These are phyloP conservation scores for cucumber (Cucumis sativus) DNA, from an alignment of 306 rosid species.

Conservation along the genomic window Cucumber_9930_V3 NC_026661.2:15392001-15392500, in stretches of 20 bases:
- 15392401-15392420: constrained; percentile 61
- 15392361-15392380: constrained; percentile 79
- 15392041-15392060: no score
- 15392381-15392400: constrained; percentile 55
- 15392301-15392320: background rate
- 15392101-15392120: no score
- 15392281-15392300: background rate
- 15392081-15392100: no score
- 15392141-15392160: background rate
- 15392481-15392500: constrained; percentile 55
- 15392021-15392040: no score
- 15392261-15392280: background rate
- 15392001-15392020: no score
- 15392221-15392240: background rate
- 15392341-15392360: constrained; percentile 26
- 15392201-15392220: background rate
- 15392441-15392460: constrained; percentile 65
- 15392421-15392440: constrained; percentile 59
- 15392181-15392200: background rate
- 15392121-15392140: no score
- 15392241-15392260: background rate
- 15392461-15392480: constrained; percentile 87
- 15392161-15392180: background rate
- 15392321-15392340: background rate
- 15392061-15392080: no score